Evolutionary conservation across 768 basidiomycete species (phyloP), one percentile per base, ranked within the genome.

Genomic region (Butyriboletus loyo): DNA sequence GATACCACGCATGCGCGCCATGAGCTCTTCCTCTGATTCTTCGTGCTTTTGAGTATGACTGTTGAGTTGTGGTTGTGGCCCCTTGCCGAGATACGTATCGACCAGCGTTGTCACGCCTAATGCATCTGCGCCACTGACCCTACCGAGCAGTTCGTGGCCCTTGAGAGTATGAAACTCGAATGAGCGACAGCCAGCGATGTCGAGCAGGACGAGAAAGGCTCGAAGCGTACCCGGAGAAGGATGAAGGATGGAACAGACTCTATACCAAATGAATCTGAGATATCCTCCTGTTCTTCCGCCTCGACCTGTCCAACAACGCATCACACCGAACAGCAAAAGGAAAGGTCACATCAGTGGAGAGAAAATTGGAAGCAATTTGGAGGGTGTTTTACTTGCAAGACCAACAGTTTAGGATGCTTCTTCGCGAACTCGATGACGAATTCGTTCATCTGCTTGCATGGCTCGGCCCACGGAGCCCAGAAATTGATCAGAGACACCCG

Each of bases 381-480:
- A n/a, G n/a, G 37, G 62, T n/a, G 21, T 10, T 74, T 50, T 70
- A 89, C 92, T 67, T 88, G 80, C 14, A 98, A 75, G 53, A 92
- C 87, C 22, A 98, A 75, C 2, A 89, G 69, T 3, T 73, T 59
- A 0, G 83, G 75, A 63, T 92, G 80, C 66, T 89, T 87, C 56
- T 78, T 82, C 2, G 93, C 82, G 40, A 96, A 77, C 62, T 89
- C 87, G 9, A 63, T 54, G 17, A 89, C 81, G 30, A 94, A 82
- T 39, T 84, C 75, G 73, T 93, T 94, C 87, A 97, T 96, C 61
- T 86, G 80, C 61, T 79, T 78, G 76, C 95, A 98, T 36, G 94
- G 93, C 55, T 83, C 88, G 0, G 93, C 97, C 92, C 92, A 89
- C 70, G 83, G 75, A 38, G 95, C 91, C 89, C 93, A 95, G 69